Base-by-base conservation (phyloP, 2,329 filamentous ascomycete genomes). In the Botrytis hyacinthi region DNA sequence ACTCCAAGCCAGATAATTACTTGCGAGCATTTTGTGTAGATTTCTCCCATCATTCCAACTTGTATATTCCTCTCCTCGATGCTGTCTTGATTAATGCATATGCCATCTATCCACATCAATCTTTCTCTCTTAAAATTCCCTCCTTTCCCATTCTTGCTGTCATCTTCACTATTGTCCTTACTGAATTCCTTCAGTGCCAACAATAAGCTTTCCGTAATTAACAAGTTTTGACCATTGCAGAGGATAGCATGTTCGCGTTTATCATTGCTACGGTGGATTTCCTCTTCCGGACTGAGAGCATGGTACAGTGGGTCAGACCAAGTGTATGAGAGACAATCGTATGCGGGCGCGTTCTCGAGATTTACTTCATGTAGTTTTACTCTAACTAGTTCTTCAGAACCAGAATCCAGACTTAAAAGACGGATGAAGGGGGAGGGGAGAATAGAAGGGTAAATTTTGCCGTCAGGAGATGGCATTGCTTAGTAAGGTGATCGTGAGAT, bases 81-180 rank as follows among this genome's bases (percentile, higher is more conserved):
- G 29, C 75, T 72, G 1, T 69, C 42, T 59, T 75, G 75, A 66
- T 77, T 75, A 26, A 77, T 74, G 51, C 74, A 76, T 8, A 77
- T 62, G 0, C 74, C 74, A 61, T 77, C 75, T 44, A 77, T 74
- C 75, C 75, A 77, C 14, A 76, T 35, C 1, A 72, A 35, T 5
- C 18, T 29, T 3, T 68, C 37, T 20, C 54, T 32, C 7, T 32
- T 8, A 1, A 46, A 51, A 1, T 29, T 42, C 1, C n/a, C 16
- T 8, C 18, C 12, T n/a, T 42, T 9, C 14, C 32, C 35, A 26
- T 54, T 12, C 12, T 29, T 51, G 12, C 48, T 51, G 48, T 7
- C 9, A 37, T n/a, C 26, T 26, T 63, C 8, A 4, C 7, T 18
- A 44, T 57, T 32, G 5, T 10, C 6, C 12, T 74, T 74, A 20